Percentiles rank a stretch among this genome's conserved stretches.
These are phyloP conservation scores for Phytophthora chlamydospora DNA, from an alignment of 352 stramenopile genomes.

Conservation along the genomic window DNA sequence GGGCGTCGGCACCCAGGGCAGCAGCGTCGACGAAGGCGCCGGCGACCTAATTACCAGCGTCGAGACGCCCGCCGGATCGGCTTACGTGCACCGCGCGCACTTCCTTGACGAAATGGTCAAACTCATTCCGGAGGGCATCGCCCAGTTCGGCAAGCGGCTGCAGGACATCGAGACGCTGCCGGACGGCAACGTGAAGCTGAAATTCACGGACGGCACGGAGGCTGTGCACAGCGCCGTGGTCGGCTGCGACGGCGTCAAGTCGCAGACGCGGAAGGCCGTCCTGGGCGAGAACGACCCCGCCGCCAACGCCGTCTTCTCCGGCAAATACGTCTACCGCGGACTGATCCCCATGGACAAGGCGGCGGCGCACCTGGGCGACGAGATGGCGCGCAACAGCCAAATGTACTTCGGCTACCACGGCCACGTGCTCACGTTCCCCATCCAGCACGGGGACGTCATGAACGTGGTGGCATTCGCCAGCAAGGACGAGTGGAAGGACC, in stretches of 20 bases:
- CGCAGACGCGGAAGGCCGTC: constrained; percentile 34
- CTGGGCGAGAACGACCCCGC: constrained; percentile 35
- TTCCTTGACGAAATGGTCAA: constrained; percentile 43
- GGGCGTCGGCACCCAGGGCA: constrained; percentile 33
- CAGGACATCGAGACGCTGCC: constrained; percentile 36
- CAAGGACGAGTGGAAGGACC: constrained; percentile 41
- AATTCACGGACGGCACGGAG: constrained; percentile 36
- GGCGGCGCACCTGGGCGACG: constrained; percentile 33
- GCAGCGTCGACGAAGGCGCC: constrained; percentile 20
- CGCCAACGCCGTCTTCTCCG: constrained; percentile 37
- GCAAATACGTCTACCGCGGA: constrained; percentile 45
- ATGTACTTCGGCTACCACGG: constrained; percentile 49
- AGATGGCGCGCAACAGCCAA: constrained; percentile 45
- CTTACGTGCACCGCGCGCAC: constrained; percentile 42
- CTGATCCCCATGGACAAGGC: constrained; percentile 45
- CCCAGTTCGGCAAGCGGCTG: constrained; percentile 39
- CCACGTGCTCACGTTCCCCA: constrained; percentile 45
- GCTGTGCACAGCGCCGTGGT: constrained; percentile 40
- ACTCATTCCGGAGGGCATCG: constrained; percentile 32
- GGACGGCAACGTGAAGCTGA: constrained; percentile 41
- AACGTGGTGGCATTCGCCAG: constrained; percentile 47
- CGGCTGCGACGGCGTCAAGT: constrained; percentile 42
- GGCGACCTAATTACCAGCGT: constrained; percentile 39
- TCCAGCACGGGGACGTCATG: constrained; percentile 41
- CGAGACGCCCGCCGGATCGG: constrained; percentile 33